A percentile compares a stretch with the other conserved stretches of the same genome.
Conservation (phyloP, 441 rosid species). For the Biscutella laevigata region DNA sequence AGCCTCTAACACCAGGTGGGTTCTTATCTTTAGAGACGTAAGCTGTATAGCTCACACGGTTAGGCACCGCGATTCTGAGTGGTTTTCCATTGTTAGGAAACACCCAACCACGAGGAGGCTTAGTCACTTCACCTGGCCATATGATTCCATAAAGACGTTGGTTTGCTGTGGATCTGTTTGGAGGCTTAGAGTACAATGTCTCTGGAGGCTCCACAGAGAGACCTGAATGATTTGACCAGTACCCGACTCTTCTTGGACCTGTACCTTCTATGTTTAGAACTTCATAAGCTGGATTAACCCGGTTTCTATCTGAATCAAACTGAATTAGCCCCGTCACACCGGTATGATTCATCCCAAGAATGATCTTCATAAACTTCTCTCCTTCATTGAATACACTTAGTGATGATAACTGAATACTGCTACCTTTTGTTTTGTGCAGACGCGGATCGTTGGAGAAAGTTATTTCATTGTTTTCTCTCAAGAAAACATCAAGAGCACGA, state of each 20-base stretch:
- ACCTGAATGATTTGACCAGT: constrained; percentile 81
- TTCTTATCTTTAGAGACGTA: constrained; percentile 45
- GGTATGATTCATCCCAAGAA: constrained; percentile 51
- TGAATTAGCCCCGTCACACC: constrained; percentile 62
- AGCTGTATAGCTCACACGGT: constrained; percentile 56
- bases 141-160: constrained; percentile 50
- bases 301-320: constrained; percentile 54
- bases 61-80: constrained; percentile 64
- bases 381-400: constrained; percentile 74
- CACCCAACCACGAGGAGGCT: constrained; percentile 80
- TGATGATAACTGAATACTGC: constrained; percentile 42
- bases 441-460: constrained; percentile 61
- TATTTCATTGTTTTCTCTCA: constrained; percentile 44
- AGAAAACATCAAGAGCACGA: constrained; percentile 57
- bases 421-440: constrained; percentile 40
- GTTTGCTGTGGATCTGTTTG: constrained; percentile 38
- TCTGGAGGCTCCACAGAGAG: constrained; percentile 68
- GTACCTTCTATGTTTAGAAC: constrained; percentile 76
- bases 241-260: constrained; percentile 65
- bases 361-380: constrained; percentile 45
- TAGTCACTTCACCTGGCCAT: constrained; percentile 81
- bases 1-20: constrained; percentile 78
- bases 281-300: constrained; percentile 66
- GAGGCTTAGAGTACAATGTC: constrained; percentile 43
- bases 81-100: constrained; percentile 83